These are phyloP conservation scores for Pythium angustatum DNA, from an alignment of 352 stramenopile genomes.

Conservation along the genomic window DNA sequence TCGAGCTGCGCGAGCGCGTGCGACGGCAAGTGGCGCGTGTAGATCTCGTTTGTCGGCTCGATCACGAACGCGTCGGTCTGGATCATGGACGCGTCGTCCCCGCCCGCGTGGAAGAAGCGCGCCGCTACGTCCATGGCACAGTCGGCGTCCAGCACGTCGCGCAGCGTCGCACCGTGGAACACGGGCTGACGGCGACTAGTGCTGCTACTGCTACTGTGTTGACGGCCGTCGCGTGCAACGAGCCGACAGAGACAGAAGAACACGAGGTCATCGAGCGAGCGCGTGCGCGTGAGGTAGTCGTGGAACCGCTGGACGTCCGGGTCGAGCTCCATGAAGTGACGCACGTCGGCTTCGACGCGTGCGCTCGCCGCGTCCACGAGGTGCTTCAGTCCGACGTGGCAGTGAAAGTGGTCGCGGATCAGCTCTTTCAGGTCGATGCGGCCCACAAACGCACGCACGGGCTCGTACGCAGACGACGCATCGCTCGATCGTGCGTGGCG, in stretches of 20 bases:
- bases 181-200: slow-evolving; percentile 46
- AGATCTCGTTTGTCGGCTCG: slow-evolving; percentile 59
- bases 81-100: slow-evolving; percentile 38
- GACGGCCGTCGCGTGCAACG: slow-evolving; percentile 15
- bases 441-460: slow-evolving; percentile 27
- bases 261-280: slow-evolving; percentile 53
- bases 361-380: slow-evolving; percentile 52
- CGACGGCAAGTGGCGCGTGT: slow-evolving; percentile 53
- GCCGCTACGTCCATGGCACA: slow-evolving; percentile 47
- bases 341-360: slow-evolving; percentile 35
- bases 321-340: slow-evolving; percentile 44
- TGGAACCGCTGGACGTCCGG: slow-evolving; percentile 62
- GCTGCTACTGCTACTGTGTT: not conserved
- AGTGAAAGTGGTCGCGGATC: slow-evolving; percentile 64
- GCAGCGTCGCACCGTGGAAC: slow-evolving; percentile 52
- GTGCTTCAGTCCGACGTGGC: slow-evolving; percentile 50
- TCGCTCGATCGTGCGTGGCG: not conserved
- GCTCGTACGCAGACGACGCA: too few relatives aligned
- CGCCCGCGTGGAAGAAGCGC: slow-evolving; percentile 51
- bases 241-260: slow-evolving; percentile 64
- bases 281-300: slow-evolving; percentile 48
- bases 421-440: slow-evolving; percentile 40
- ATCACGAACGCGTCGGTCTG: slow-evolving; percentile 41
- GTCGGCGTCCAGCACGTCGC: slow-evolving; percentile 51
- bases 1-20: slow-evolving; percentile 54